Evolutionary conservation across 1,139 yeast species (phyloP).

Genomic region (Pichiaceae sp.): DNA sequence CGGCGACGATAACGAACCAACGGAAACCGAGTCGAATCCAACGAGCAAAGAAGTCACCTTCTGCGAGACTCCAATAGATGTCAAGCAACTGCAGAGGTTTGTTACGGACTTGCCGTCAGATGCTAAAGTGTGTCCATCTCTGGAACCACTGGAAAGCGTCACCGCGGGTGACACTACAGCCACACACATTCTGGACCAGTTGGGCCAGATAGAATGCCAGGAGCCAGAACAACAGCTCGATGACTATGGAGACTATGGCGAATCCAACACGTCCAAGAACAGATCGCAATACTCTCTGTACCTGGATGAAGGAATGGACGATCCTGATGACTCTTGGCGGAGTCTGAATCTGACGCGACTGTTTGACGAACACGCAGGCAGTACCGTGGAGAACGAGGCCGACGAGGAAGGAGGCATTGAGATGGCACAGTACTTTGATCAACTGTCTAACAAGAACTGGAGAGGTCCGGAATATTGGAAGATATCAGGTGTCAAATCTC

Average conservation of each 20-base stretch:
- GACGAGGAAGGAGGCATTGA: conserved; percentile 20
- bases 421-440: conserved; percentile 33
- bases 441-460: conserved; percentile 35
- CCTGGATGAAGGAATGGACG: conserved; percentile 22
- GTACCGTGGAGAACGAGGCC: conserved; percentile 26
- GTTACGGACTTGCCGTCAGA: conserved; percentile 2
- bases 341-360: conserved; percentile 28
- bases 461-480: conserved; percentile 95
- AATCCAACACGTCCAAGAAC: conserved; percentile 9
- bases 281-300: conserved; percentile 21
- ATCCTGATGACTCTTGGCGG: conserved; percentile 56
- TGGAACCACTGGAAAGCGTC: conserved; percentile 36
- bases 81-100: too few species aligned
- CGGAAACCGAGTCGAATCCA: neutral
- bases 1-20: neutral
- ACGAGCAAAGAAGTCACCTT: neutral
- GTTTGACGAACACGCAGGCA: conserved; percentile 22
- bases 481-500: conserved; percentile 29
- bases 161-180: conserved; percentile 31
- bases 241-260: conserved; percentile 2
- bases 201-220: conserved; percentile 22
- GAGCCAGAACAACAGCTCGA: conserved; percentile 15
- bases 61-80: neutral
- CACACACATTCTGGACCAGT: conserved; percentile 25
- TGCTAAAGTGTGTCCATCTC: conserved; percentile 39